These are phyloP conservation scores for Hepatocystis sp. DNA, from an alignment of 169 alveolate species.

Conservation along the genomic window DNA sequence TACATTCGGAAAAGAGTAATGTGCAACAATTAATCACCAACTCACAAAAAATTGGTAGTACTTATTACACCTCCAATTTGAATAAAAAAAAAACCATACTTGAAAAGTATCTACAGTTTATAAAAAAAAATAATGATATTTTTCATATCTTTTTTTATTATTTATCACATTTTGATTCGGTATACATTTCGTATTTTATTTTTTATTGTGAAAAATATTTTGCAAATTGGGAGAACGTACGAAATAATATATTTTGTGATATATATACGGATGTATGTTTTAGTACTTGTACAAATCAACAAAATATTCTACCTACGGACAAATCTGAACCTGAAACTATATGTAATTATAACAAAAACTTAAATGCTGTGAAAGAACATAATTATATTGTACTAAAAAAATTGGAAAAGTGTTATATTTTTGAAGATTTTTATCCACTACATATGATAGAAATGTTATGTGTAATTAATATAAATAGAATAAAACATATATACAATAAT, in stretches of 20 bases:
- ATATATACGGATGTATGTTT: too few relatives aligned
- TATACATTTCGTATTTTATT: slow-evolving; percentile 23
- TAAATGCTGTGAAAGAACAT: slow-evolving; percentile 1
- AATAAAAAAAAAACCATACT: slow-evolving; percentile 22
- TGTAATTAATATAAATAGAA: slow-evolving; percentile 44
- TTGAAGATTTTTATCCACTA: slow-evolving; percentile 76
- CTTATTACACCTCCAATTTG: too few relatives aligned
- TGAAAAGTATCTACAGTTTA: slow-evolving; percentile 25
- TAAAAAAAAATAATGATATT: slow-evolving; percentile 19
- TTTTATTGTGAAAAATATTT: slow-evolving; percentile 40
- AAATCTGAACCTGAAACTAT: background rate
- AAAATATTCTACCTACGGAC: background rate
- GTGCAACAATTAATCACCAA: too few relatives aligned
- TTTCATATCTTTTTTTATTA: slow-evolving; percentile 65
- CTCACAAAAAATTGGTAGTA: too few relatives aligned
- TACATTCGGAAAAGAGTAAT: too few relatives aligned
- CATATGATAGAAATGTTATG: slow-evolving; percentile 69
- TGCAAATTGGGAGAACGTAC: background rate
- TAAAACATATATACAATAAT: slow-evolving; percentile 44
- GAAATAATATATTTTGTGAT: background rate
- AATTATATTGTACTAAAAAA: slow-evolving; percentile 41
- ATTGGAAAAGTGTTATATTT: slow-evolving; percentile 61
- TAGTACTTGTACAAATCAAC: slow-evolving; percentile 13
- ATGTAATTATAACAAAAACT: background rate
- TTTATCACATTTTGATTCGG: slow-evolving; percentile 60